Conservation (phyloP, 805 yeast species). For the Metschnikowia amazonensis region DNA sequence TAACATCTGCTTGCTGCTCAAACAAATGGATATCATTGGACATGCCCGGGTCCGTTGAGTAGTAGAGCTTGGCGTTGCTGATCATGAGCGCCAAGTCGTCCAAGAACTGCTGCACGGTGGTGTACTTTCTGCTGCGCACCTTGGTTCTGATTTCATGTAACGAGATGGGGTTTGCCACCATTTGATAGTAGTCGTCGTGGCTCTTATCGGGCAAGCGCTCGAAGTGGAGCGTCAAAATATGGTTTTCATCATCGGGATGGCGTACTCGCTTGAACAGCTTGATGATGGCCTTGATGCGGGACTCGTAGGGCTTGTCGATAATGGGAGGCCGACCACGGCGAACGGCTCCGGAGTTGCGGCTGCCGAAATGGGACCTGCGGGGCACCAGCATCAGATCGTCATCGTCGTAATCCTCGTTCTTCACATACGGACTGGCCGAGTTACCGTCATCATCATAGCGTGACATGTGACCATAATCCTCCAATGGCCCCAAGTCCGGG, state of each 20-base stretch:
- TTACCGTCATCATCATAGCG: constrained; percentile 13
- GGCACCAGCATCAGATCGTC: constrained; percentile 14
- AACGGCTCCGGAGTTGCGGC: constrained; percentile 41
- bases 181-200: constrained; percentile 51
- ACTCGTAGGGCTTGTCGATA: constrained; percentile 87
- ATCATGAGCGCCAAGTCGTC: constrained; percentile 74
- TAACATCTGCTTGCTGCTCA: constrained; percentile 55
- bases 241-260: constrained; percentile 44
- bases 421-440: constrained; percentile 12
- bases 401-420: constrained; percentile 17
- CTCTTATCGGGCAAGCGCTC: constrained; percentile 77
- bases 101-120: constrained; percentile 69
- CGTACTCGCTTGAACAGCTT: constrained; percentile 74
- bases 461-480: constrained; percentile 12
- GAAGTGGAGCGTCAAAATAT: constrained; percentile 58
- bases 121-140: constrained; percentile 81
- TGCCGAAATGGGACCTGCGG: constrained; percentile 4
- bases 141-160: constrained; percentile 73
- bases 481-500: constrained; percentile 66
- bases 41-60: constrained; percentile 49
- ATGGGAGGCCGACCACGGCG: constrained; percentile 90
- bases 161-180: constrained; percentile 57
- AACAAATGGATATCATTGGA: constrained; percentile 59
- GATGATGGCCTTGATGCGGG: constrained; percentile 82
- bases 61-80: constrained; percentile 63